phyloP scores from a whole-genome alignment of 345 rosid genomes.

The Kernera saxatilis region DNA sequence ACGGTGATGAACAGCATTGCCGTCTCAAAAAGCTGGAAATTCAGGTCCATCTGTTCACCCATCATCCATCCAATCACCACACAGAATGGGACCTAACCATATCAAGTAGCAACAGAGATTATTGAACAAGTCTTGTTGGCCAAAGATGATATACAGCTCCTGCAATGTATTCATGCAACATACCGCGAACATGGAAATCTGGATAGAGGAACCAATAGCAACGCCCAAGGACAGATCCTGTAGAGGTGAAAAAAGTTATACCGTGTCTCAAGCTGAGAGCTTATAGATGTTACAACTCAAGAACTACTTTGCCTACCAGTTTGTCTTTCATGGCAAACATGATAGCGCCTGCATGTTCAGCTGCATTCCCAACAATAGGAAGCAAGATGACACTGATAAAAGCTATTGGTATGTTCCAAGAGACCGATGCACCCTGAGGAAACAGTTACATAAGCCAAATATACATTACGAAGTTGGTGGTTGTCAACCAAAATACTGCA shows the following conservation, averaged over 20 bases:
- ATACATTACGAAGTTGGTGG: not conserved
- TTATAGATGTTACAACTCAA: slow-evolving; percentile 6
- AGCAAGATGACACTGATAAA: slow-evolving; percentile 93
- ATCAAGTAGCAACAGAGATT: not conserved
- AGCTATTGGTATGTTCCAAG: slow-evolving; percentile 76
- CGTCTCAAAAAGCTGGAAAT: slow-evolving; percentile 88
- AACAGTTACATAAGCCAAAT: not conserved
- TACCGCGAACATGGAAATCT: slow-evolving; percentile 97
- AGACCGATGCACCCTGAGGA: slow-evolving; percentile 66
- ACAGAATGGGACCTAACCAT: slow-evolving; percentile 62
- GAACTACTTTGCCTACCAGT: slow-evolving; percentile 49
- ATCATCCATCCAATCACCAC: slow-evolving; percentile 83
- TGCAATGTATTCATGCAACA: slow-evolving; percentile 20
- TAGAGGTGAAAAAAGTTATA: not conserved
- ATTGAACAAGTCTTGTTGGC: not conserved
- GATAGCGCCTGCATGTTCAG: slow-evolving; percentile 94
- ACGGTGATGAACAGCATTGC: slow-evolving; percentile 79
- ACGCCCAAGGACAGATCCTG: slow-evolving; percentile 97
- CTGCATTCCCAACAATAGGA: slow-evolving; percentile 97
- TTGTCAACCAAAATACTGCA: not conserved
- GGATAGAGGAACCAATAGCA: slow-evolving; percentile 97
- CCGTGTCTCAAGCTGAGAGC: not conserved
- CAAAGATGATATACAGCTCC: slow-evolving; percentile 10
- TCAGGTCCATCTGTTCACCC: slow-evolving; percentile 78
- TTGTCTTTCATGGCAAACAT: slow-evolving; percentile 99